Base-by-base conservation (phyloP, 2,329 filamentous ascomycete genomes). In the Calycina marina region DNA sequence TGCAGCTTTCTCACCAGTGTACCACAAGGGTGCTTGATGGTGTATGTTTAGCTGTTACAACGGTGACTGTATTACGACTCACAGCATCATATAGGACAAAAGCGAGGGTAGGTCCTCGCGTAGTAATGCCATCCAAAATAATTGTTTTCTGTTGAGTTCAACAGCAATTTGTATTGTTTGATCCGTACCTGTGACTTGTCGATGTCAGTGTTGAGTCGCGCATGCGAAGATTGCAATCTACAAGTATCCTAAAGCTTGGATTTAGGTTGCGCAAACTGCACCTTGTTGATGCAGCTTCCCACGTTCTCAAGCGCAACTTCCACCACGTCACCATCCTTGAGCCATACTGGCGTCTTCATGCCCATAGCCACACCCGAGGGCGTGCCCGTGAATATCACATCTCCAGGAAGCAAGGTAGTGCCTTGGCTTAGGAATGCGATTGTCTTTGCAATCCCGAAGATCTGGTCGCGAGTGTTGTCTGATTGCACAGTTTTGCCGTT, bases 291-390 rank as follows among this genome's bases (percentile, higher is more conserved):
- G 43, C 65, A 73, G 10, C 63, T 66, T 14, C 78, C 77, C 5
- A 83, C 70, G 1, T 64, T 60, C 44, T 82, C 73, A 2, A 83
- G 60, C 5, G 62, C 63, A 30, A 83, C 77, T 49, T 81, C 72
- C 13, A 82, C 74, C 14, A 72, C 56, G 51, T 83, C 78, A 4
- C 76, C 73, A 50, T 83, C 65, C 52, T 75, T 72, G 35, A 83
- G 56, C 73, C 76, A 82, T 6, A 78, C 44, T 8, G 20, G 27
- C 36, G 65, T 68, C 35, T 66, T 73, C 30, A 68, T 64, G 10
- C 76, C 77, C 68, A 78, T 75, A 1, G 73, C 77, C 13, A 84
- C 77, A 18, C 77, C 78, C 39, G 72, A 66, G 0, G 77, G 78
- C 52, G 73, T 78, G 43, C 73, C 73, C 3, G 72, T 78, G 42